Evolutionary conservation across 148 eudicot species (phyloP).

Genomic region (Amaranthus cruentus): DNA sequence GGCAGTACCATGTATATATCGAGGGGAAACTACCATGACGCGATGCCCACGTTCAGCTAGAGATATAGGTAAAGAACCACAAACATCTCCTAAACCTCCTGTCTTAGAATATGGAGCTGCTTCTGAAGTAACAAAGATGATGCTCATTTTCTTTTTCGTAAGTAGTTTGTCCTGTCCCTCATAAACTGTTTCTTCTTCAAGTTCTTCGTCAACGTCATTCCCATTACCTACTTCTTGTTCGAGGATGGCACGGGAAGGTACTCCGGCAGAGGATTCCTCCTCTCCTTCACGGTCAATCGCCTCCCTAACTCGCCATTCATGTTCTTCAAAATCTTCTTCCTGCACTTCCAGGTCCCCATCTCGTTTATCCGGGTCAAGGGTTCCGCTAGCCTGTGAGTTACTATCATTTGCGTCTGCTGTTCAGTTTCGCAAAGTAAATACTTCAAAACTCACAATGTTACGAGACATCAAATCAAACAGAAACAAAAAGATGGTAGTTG

Average conservation of each 20-base stretch:
- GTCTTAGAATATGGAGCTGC: constrained; percentile 97
- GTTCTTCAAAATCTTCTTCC: constrained; percentile 21
- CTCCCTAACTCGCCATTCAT: constrained; percentile 4
- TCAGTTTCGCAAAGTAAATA: not conserved
- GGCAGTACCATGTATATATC: constrained; percentile 73
- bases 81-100: constrained; percentile 97
- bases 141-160: constrained; percentile 39
- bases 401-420: too few species aligned
- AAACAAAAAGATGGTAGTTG: not conserved
- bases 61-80: constrained; percentile 94
- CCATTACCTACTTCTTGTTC: constrained; percentile 17
- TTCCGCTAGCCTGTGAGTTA: too few species aligned
- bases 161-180: constrained; percentile 31
- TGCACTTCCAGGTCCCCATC: constrained; percentile 11
- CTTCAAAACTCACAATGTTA: not conserved
- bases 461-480: not conserved
- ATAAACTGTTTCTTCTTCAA: constrained; percentile 16
- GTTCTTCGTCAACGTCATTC: constrained; percentile 7
- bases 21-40: constrained; percentile 91
- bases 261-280: not conserved
- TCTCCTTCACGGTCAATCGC: constrained; percentile 10
- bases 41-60: constrained; percentile 91
- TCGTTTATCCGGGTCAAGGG: not conserved
- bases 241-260: not conserved
- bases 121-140: constrained; percentile 78